Evolutionary conservation across 2,329 filamentous ascomycete genomes (phyloP).

Genomic region (Botrytis squamosa): DNA sequence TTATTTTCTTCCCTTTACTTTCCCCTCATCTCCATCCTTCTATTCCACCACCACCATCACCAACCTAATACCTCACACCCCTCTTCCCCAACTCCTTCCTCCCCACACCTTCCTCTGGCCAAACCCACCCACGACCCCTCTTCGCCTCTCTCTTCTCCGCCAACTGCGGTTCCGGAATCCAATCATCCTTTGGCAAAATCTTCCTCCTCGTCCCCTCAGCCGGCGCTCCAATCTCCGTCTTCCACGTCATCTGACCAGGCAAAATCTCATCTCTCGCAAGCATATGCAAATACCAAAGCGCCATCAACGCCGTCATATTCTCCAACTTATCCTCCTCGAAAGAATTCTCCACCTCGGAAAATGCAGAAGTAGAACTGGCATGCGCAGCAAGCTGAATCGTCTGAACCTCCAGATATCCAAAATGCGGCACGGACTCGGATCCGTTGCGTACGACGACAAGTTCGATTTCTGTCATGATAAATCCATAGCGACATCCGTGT

Average conservation of each 20-base stretch:
- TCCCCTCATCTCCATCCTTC: no score
- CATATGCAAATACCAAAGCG: slow-evolving; percentile 76
- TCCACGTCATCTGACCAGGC: slow-evolving; percentile 62
- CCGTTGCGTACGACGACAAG: slow-evolving; percentile 86
- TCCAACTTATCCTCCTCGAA: slow-evolving; percentile 47
- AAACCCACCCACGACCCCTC: slow-evolving; percentile 70
- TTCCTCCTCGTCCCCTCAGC: slow-evolving; percentile 71
- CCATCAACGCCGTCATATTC: slow-evolving; percentile 71
- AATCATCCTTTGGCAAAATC: slow-evolving; percentile 65
- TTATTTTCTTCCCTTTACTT: background rate
- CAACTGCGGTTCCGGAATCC: slow-evolving; percentile 73
- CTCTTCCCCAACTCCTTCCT: slow-evolving; percentile 70
- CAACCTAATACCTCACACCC: slow-evolving; percentile 53
- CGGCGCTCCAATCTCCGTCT: slow-evolving; percentile 70
- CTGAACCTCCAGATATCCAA: slow-evolving; percentile 81
- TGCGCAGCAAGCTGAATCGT: slow-evolving; percentile 56
- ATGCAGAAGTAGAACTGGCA: slow-evolving; percentile 21
- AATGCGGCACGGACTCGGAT: slow-evolving; percentile 68
- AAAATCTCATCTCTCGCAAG: slow-evolving; percentile 61
- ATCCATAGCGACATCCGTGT: slow-evolving; percentile 89
- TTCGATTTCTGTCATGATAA: slow-evolving; percentile 95
- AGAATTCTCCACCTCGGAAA: slow-evolving; percentile 20
- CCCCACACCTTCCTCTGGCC: slow-evolving; percentile 70
- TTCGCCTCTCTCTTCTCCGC: slow-evolving; percentile 77
- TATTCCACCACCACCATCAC: no score